Conservation (phyloP, 306 rosid species). For the Sicyos edulis region DNA sequence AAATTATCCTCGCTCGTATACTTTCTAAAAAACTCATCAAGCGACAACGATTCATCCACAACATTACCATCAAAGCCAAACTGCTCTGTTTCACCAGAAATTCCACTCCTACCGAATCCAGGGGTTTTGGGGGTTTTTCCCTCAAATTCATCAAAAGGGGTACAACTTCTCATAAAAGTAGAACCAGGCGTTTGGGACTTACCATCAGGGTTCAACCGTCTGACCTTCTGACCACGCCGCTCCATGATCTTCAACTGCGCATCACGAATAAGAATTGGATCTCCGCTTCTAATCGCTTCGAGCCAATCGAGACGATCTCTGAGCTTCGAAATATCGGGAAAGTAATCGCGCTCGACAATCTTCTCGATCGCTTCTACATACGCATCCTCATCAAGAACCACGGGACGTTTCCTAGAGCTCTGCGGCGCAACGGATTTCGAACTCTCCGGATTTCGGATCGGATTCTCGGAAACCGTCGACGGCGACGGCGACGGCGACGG, state of each 20-base stretch:
- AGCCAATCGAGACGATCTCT: slow-evolving; percentile 96
- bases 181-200: slow-evolving; percentile 77
- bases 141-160: slow-evolving; percentile 71
- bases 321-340: slow-evolving; percentile 92
- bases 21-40: slow-evolving; percentile 72
- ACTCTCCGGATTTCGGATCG: slow-evolving; percentile 28
- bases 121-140: slow-evolving; percentile 48
- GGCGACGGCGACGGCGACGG: slow-evolving; percentile 81
- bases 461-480: slow-evolving; percentile 28
- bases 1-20: slow-evolving; percentile 88
- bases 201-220: slow-evolving; percentile 34
- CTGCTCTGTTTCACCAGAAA: slow-evolving; percentile 20
- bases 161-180: slow-evolving; percentile 61
- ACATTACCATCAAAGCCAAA: slow-evolving; percentile 28
- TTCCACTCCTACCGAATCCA: slow-evolving; percentile 21
- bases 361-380: slow-evolving; percentile 82
- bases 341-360: slow-evolving; percentile 93
- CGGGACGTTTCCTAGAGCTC: slow-evolving; percentile 26
- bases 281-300: slow-evolving; percentile 68
- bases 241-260: slow-evolving; percentile 90
- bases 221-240: slow-evolving; percentile 63
- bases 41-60: slow-evolving; percentile 46
- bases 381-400: slow-evolving; percentile 77
- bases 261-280: slow-evolving; percentile 78
- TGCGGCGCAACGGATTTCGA: slow-evolving; percentile 30